These are phyloP conservation scores for Beauveria sp. DNA, from an alignment of 2,329 filamentous ascomycete genomes.

Conservation along the genomic window DNA sequence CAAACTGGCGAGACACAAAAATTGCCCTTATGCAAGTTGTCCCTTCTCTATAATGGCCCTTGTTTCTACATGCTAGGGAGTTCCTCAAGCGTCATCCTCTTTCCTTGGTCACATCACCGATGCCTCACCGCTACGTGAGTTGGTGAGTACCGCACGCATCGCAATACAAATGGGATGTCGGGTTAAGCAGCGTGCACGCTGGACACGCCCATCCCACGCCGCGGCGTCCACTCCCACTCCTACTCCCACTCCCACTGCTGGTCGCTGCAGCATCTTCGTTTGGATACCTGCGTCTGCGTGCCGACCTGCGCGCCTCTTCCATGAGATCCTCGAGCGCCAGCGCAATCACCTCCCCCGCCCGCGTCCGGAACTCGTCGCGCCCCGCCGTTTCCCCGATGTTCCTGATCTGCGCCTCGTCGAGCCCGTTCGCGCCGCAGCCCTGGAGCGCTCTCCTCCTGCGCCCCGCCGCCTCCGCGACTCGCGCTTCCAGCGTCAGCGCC, in stretches of 20 bases:
- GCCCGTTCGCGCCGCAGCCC: slow-evolving; percentile 68
- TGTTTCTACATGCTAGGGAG: background rate
- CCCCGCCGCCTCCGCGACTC: slow-evolving; percentile 31
- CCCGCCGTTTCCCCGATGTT: slow-evolving; percentile 57
- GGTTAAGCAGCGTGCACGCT: slow-evolving; percentile 51
- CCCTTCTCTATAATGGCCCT: no score
- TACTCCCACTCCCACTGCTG: slow-evolving; percentile 1
- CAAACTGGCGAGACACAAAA: no score
- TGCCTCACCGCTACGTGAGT: background rate
- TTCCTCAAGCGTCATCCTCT: background rate
- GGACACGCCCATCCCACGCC: slow-evolving; percentile 42
- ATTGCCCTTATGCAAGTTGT: no score
- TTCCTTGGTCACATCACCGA: background rate
- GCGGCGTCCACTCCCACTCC: background rate
- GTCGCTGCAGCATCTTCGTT: background rate
- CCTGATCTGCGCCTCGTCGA: slow-evolving; percentile 57
- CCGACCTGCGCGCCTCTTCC: slow-evolving; percentile 21
- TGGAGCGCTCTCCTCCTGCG: slow-evolving; percentile 58
- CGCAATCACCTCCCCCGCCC: slow-evolving; percentile 81
- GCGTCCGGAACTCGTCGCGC: slow-evolving; percentile 68
- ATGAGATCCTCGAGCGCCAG: slow-evolving; percentile 81
- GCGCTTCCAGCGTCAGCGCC: background rate
- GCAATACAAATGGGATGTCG: slow-evolving; percentile 41
- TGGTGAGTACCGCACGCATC: slow-evolving; percentile 44
- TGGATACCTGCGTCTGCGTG: background rate